Conservation (phyloP, 192 early-diverging fungal species). For the Podila minutissima region DNA sequence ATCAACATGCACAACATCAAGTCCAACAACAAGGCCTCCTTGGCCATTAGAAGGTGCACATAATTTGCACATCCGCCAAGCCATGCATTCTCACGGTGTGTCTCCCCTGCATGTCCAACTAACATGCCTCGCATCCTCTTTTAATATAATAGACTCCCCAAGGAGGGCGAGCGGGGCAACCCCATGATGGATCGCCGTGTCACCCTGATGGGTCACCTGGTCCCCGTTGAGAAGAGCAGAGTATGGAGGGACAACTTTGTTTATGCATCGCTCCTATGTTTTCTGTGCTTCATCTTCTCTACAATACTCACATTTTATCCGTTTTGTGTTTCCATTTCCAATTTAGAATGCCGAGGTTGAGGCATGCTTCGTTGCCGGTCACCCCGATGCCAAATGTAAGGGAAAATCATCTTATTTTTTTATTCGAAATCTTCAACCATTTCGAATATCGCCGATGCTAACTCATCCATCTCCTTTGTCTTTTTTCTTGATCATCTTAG, state of each 20-base stretch:
- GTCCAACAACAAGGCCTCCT: slow-evolving; percentile 35
- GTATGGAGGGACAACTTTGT: slow-evolving; percentile 6
- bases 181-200: slow-evolving; percentile 58
- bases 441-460: too few species aligned
- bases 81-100: not conserved
- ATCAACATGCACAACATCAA: slow-evolving; percentile 48
- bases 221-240: slow-evolving; percentile 16
- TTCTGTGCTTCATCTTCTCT: not conserved
- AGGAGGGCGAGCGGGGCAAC: slow-evolving; percentile 13
- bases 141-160: slow-evolving; percentile 20
- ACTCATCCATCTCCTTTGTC: too few species aligned
- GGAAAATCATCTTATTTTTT: too few species aligned
- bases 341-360: slow-evolving; percentile 32
- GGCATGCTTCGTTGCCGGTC: slow-evolving; percentile 51
- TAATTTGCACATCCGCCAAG: not conserved
- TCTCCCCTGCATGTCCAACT: not conserved
- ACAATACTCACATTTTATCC: too few species aligned
- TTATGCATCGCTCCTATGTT: too few species aligned
- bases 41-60: slow-evolving; percentile 52
- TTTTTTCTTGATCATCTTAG: too few species aligned
- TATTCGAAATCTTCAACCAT: too few species aligned
- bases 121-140: not conserved
- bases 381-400: slow-evolving; percentile 51
- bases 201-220: slow-evolving; percentile 55
- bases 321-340: too few species aligned